Evolutionary conservation across 805 yeast species (phyloP), one percentile per base, ranked within the genome.

Genomic region (Wickerhamomyces alni): DNA sequence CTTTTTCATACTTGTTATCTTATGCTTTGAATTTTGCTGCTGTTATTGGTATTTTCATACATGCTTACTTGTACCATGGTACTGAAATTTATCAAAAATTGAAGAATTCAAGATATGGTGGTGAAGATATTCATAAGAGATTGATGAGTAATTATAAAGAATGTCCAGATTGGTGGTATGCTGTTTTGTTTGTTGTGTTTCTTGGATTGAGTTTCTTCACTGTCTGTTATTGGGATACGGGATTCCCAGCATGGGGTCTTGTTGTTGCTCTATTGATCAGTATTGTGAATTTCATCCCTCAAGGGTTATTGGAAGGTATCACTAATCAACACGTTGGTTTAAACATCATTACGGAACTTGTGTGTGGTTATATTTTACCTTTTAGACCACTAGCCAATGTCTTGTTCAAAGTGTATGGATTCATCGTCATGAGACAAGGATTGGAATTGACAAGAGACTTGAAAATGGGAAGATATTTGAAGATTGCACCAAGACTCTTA

Each of bases 21-120:
- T 77, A 77, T 53, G 82, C 80, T 48, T 67, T 64, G 58, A 71
- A 69, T 36, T 75, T 80, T 61, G 88, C 86, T 2, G 72, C 86
- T 6, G 73, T 80, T 39, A 65, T 77, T 24, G 76, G 85, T 4
- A 74, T 81, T 7, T 62, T 82, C 38, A 66, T 72, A 15, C 84
- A 82, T 54, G 71, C 80, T 17, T 59, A 59, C 10, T 61, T 80
- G 21, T 80, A 74, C 62, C 82, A 79, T 51, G 74, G 81, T 38
- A 62, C 57, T 33, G 78, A 77, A 43, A 70, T 82, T 50, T 57
- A 67, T 61, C 58, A 54, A n/a, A 64, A 61, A 36, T 59, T 74
- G 2, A 52, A 52, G 35, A 64, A 67, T 44, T 52, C 41, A 7
- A 48, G 66, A 57, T 39, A 69, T 58, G 77, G 75, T 54, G 77